Evolutionary conservation across 306 rosid genomes (phyloP).

Genomic region (Begonia loranthoides): DNA sequence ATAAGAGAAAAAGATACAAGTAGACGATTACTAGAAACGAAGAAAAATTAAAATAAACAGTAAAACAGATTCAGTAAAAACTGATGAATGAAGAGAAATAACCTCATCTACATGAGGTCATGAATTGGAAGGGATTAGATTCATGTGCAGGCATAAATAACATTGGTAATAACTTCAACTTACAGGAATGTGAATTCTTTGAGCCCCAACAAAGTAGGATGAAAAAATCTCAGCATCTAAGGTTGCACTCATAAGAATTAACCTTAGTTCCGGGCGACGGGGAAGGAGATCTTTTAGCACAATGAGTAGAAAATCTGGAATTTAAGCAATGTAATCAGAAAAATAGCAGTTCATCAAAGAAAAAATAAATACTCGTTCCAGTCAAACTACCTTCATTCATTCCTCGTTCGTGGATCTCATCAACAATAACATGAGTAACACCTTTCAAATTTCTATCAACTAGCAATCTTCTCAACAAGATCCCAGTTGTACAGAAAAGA

Average conservation of each 20-base stretch:
- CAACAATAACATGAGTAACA: constrained; percentile 86
- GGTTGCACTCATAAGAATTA: constrained; percentile 96
- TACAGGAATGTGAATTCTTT: constrained; percentile 53
- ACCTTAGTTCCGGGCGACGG: constrained; percentile 65
- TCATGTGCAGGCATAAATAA: no score
- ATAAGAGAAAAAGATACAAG: no score
- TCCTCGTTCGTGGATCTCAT: constrained; percentile 99
- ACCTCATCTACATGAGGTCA: no score
- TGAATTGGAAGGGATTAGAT: no score
- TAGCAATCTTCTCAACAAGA: constrained; percentile 83
- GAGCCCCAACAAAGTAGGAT: constrained; percentile 61
- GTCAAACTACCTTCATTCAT: constrained; percentile 81
- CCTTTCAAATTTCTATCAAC: constrained; percentile 79
- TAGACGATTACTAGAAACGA: no score
- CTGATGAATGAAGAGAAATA: no score
- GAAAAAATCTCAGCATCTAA: constrained; percentile 87
- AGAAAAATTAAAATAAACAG: no score
- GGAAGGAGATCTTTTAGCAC: constrained; percentile 92
- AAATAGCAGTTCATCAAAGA: constrained; percentile 13
- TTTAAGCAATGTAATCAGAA: constrained; percentile 21
- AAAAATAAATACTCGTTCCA: constrained; percentile 15
- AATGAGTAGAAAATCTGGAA: constrained; percentile 91
- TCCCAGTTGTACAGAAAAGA: constrained; percentile 96
- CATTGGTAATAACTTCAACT: background rate
- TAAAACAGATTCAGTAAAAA: no score